A percentile compares a stretch with the other conserved stretches of the same genome.
These are phyloP conservation scores for Plasmodium knowlesi DNA, from an alignment of 169 alveolate species.

Conservation along the genomic window DNA sequence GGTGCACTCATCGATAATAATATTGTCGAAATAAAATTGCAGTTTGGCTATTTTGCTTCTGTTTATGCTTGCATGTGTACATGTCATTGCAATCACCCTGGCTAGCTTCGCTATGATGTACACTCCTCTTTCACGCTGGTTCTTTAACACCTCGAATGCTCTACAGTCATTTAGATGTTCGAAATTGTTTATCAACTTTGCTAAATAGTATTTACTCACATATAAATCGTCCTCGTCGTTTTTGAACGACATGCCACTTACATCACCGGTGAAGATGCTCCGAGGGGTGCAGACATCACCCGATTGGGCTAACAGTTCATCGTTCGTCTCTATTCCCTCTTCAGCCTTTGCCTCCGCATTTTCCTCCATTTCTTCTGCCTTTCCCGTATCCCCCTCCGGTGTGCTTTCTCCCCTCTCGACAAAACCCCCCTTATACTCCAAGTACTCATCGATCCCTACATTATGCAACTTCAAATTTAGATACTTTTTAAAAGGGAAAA, in stretches of 20 bases:
- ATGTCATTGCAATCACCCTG: conserved; percentile 95
- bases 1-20: conserved; percentile 92
- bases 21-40: conserved; percentile 86
- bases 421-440: conserved; percentile 1
- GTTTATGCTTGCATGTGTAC: conserved; percentile 96
- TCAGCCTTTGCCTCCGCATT: background rate
- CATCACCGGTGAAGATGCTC: conserved; percentile 11
- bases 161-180: conserved; percentile 87
- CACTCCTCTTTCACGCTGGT: conserved; percentile 92
- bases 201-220: conserved; percentile 31
- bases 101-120: conserved; percentile 92
- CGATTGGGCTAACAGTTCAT: background rate
- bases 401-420: background rate
- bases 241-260: conserved; percentile 11
- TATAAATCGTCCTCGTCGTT: conserved; percentile 27
- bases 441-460: conserved; percentile 6
- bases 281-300: background rate
- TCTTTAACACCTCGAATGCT: conserved; percentile 94
- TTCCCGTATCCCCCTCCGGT: background rate
- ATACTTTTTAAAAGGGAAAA: conserved; percentile 61
- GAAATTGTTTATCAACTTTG: conserved; percentile 76
- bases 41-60: conserved; percentile 85
- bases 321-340: background rate
- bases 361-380: background rate
- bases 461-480: conserved; percentile 39